Conservation (phyloP, 805 yeast species). For the Starmerella stigmatis region DNA sequence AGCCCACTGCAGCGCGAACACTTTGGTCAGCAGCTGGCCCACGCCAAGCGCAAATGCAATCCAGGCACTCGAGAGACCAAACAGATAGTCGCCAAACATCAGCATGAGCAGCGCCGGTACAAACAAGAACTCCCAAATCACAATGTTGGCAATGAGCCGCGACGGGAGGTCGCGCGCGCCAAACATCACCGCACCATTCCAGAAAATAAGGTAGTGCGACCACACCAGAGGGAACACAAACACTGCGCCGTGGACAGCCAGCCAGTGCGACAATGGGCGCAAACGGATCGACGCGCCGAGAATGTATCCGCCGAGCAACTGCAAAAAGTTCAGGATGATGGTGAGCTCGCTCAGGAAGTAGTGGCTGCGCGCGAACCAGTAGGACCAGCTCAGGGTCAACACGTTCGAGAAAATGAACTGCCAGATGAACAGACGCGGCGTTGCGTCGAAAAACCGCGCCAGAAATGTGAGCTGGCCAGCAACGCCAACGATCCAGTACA, state of each 20-base stretch:
- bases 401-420: slow-evolving; percentile 57
- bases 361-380: slow-evolving; percentile 48
- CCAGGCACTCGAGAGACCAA: slow-evolving; percentile 50
- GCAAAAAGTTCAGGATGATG: slow-evolving; percentile 48
- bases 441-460: slow-evolving; percentile 24
- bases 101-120: slow-evolving; percentile 51
- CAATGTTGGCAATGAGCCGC: slow-evolving; percentile 57
- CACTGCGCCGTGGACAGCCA: slow-evolving; percentile 53
- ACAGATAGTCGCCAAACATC: slow-evolving; percentile 58
- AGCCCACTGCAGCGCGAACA: slow-evolving; percentile 76
- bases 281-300: slow-evolving; percentile 50
- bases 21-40: slow-evolving; percentile 57
- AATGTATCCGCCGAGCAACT: slow-evolving; percentile 46
- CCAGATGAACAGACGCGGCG: slow-evolving; percentile 37
- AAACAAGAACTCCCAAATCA: slow-evolving; percentile 67
- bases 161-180: slow-evolving; percentile 50
- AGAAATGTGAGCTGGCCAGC: slow-evolving; percentile 40
- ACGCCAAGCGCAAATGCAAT: slow-evolving; percentile 57
- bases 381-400: slow-evolving; percentile 52
- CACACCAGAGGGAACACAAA: slow-evolving; percentile 66
- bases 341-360: slow-evolving; percentile 51
- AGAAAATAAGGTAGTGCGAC: slow-evolving; percentile 62
- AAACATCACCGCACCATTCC: slow-evolving; percentile 76
- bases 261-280: slow-evolving; percentile 42
- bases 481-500: slow-evolving; percentile 50